Percentiles rank a stretch among this genome's conserved stretches.
Evolutionary conservation across 1,284 basidiomycete genomes (phyloP).

Genomic region (Cryptococcus maquisensis): DNA sequence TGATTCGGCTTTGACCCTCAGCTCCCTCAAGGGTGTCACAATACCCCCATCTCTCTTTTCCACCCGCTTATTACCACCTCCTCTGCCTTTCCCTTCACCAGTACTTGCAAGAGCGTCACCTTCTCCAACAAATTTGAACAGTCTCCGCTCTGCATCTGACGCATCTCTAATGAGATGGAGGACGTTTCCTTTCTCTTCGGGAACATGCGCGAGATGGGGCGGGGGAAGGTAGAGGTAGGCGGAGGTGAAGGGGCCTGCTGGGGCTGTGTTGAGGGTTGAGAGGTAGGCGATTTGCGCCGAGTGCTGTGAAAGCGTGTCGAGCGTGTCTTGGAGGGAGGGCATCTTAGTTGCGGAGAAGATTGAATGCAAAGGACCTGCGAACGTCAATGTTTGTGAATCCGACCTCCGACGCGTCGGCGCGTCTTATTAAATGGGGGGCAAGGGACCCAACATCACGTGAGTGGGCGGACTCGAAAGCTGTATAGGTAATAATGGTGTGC

Average conservation of each 20-base stretch:
- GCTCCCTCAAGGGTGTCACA: slow-evolving; percentile 37
- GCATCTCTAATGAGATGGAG: slow-evolving; percentile 43
- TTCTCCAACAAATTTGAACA: slow-evolving; percentile 44
- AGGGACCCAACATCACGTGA: no score
- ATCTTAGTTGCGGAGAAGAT: slow-evolving; percentile 13
- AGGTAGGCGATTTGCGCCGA: slow-evolving; percentile 33
- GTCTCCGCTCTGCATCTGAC: slow-evolving; percentile 30
- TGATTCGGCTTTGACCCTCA: slow-evolving; percentile 5
- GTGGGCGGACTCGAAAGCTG: no score
- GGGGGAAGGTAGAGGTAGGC: slow-evolving; percentile 32
- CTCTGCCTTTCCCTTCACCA: slow-evolving; percentile 7
- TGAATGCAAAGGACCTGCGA: no score
- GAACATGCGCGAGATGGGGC: neutral
- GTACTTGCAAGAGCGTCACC: neutral
- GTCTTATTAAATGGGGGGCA: no score
- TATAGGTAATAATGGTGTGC: no score
- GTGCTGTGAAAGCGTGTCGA: slow-evolving; percentile 32
- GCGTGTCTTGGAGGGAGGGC: slow-evolving; percentile 38
- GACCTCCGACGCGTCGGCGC: no score
- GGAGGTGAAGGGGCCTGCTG: slow-evolving; percentile 37
- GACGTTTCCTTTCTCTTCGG: slow-evolving; percentile 14
- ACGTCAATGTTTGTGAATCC: no score
- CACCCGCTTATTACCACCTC: slow-evolving; percentile 25
- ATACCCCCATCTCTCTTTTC: slow-evolving; percentile 38
- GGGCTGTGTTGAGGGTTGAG: slow-evolving; percentile 25